Percentiles rank a stretch among this genome's conserved stretches.
Evolutionary conservation across 2,329 filamentous ascomycete genomes (phyloP).

Genomic region (Drechmeria coniospora): DNA sequence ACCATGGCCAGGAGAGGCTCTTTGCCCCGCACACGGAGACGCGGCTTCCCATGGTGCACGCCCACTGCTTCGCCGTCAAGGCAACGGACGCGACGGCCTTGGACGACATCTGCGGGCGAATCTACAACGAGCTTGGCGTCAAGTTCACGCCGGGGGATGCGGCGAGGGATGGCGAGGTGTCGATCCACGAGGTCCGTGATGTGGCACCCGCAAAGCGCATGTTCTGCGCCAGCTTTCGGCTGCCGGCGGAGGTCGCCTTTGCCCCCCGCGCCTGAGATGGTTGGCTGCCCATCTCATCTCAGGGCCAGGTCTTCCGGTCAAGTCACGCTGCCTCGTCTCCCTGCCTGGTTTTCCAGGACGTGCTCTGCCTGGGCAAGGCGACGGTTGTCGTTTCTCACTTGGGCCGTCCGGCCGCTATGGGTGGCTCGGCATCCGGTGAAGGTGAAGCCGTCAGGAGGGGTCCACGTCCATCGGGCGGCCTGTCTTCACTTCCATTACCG

Average conservation of each 20-base stretch:
- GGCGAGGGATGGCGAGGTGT: slow-evolving; percentile 31
- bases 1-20: slow-evolving; percentile 51
- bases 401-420: too few species aligned
- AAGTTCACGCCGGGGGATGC: slow-evolving; percentile 27
- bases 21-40: slow-evolving; percentile 45
- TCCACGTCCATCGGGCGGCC: too few species aligned
- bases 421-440: too few species aligned
- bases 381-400: too few species aligned
- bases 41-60: slow-evolving; percentile 69
- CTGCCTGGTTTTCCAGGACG: too few species aligned
- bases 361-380: too few species aligned
- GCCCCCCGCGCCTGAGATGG: slow-evolving; percentile 18
- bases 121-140: slow-evolving; percentile 24
- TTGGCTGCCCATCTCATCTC: not conserved
- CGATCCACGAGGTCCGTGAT: slow-evolving; percentile 59
- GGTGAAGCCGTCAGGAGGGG: too few species aligned
- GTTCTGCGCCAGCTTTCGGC: slow-evolving; percentile 86
- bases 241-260: slow-evolving; percentile 76
- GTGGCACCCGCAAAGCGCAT: slow-evolving; percentile 90
- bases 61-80: slow-evolving; percentile 87
- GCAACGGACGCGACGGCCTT: slow-evolving; percentile 55
- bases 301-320: too few species aligned
- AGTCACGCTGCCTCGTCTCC: too few species aligned
- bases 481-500: too few species aligned
- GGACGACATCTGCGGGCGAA: slow-evolving; percentile 29